Evolutionary conservation across 2,329 filamentous ascomycete species (phyloP), one percentile per base, ranked within the genome.

Genomic region (Fonsecaea multimorphosa): DNA sequence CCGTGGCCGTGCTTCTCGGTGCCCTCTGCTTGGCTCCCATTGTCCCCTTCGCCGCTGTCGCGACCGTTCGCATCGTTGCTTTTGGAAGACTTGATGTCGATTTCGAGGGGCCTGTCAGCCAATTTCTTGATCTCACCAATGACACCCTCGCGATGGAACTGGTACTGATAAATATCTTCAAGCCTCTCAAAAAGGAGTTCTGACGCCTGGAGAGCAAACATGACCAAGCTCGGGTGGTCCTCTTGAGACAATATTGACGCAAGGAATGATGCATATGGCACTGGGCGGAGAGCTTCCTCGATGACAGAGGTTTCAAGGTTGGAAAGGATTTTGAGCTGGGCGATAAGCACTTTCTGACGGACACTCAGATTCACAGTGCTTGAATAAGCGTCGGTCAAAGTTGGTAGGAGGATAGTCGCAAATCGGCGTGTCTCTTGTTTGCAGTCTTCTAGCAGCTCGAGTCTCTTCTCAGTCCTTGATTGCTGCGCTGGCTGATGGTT

Each of bases 271-370:
- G 95, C 93, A 77, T 98, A 99, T 0, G 95, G 92, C 0, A 99
- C 93, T 16, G 91, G 87, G 29, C 90, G 90, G 32, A 99, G 80
- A 8, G 94, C 91, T 72, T 97, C 94, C 67, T 92, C 86, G 3
- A 99, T 85, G 58, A 99, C 92, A 40, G 86, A 84, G 51, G 87
- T 88, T 72, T 97, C 92, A n/a, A 99, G 81, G 70, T 97, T 97
- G 12, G 93, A 97, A 9, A 99, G 85, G 92, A 99, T 98, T 80
- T 98, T 98, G 52, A 98, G 82, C 74, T 99, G 95, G n/a, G 94
- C 95, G 22, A 88, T 92, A 36, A 99, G 84, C 2, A 99, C 95
- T 79, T 97, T 97, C 75, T 98, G 92, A 24, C 96, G 90, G 46
- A 99, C 95, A 63, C 88, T 92, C 16, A 98, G 81, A 74, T 99